Evolutionary conservation across 1,284 basidiomycete genomes (phyloP).

Genomic region (Heliocybe sulcata): DNA sequence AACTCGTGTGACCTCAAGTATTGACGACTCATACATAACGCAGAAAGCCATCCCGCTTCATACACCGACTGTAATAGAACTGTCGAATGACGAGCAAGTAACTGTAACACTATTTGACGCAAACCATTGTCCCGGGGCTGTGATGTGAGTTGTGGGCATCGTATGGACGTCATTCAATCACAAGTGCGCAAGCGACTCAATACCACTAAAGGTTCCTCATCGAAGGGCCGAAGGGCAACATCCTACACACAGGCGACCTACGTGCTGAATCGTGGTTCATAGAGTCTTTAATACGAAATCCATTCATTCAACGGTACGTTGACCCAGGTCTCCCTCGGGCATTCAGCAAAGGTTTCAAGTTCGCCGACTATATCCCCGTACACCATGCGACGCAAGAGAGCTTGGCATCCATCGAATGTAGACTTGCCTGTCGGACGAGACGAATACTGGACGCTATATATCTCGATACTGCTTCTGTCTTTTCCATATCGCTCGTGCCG

Average conservation of each 20-base stretch:
- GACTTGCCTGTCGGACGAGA: conserved; percentile 11
- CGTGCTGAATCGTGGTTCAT: conserved; percentile 81
- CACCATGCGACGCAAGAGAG: too few relatives aligned
- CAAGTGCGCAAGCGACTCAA: background rate
- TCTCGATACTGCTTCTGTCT: conserved; percentile 74
- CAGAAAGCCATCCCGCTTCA: conserved; percentile 50
- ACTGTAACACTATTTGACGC: conserved; percentile 82
- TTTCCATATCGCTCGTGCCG: conserved; percentile 58
- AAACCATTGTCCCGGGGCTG: conserved; percentile 91
- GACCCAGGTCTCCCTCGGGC: conserved; percentile 16
- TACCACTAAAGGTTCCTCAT: conserved; percentile 71
- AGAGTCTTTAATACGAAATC: conserved; percentile 57
- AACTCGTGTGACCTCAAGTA: too few relatives aligned
- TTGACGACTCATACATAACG: background rate
- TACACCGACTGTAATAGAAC: conserved; percentile 54
- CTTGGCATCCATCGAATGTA: too few relatives aligned
- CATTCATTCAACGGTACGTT: conserved; percentile 67
- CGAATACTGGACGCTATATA: conserved; percentile 75
- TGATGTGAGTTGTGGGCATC: conserved; percentile 56
- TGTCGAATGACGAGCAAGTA: conserved; percentile 51
- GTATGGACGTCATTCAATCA: background rate
- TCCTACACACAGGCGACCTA: conserved; percentile 92
- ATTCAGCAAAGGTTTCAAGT: background rate
- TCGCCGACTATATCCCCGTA: background rate
- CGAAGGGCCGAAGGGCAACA: conserved; percentile 61